Conservation (phyloP, 176 grass and related monocot species). For the Ensete ventricosum region DNA sequence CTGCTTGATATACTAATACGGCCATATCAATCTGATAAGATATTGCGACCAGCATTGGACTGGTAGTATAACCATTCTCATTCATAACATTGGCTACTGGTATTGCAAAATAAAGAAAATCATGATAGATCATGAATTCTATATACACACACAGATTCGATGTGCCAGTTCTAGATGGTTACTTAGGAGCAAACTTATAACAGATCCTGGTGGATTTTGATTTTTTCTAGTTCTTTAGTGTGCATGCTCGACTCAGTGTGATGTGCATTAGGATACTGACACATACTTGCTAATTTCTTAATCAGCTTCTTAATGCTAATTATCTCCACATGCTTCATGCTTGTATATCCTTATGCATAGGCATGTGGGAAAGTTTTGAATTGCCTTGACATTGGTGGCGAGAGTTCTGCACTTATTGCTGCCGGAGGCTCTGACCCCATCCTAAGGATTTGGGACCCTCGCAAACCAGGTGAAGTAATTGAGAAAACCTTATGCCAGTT, state of each 20-base stretch:
- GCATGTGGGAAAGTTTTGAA: slow-evolving; percentile 77
- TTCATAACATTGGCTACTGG: too few species aligned
- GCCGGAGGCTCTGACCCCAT: slow-evolving; percentile 75
- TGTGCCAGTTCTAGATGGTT: neutral
- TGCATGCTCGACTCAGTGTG: neutral
- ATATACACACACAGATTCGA: neutral
- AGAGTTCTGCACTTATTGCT: slow-evolving; percentile 70
- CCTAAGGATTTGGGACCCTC: slow-evolving; percentile 93
- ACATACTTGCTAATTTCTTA: too few species aligned
- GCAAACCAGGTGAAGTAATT: slow-evolving; percentile 70
- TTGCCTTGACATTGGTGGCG: slow-evolving; percentile 83
- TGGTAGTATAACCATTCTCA: too few species aligned
- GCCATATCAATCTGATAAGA: too few species aligned
- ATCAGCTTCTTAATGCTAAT: too few species aligned
- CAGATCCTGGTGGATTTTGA: neutral
- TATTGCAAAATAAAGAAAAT: neutral
- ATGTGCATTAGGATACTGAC: too few species aligned
- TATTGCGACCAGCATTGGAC: too few species aligned
- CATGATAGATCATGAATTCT: neutral
- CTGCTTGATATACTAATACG: too few species aligned
- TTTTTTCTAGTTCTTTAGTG: neutral
- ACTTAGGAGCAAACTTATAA: too few species aligned
- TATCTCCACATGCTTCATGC: too few species aligned
- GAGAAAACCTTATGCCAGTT: neutral
- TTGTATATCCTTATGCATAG: slow-evolving; percentile 32